Conservation (phyloP, 768 basidiomycete species). For the Pleurotus djamor region DNA sequence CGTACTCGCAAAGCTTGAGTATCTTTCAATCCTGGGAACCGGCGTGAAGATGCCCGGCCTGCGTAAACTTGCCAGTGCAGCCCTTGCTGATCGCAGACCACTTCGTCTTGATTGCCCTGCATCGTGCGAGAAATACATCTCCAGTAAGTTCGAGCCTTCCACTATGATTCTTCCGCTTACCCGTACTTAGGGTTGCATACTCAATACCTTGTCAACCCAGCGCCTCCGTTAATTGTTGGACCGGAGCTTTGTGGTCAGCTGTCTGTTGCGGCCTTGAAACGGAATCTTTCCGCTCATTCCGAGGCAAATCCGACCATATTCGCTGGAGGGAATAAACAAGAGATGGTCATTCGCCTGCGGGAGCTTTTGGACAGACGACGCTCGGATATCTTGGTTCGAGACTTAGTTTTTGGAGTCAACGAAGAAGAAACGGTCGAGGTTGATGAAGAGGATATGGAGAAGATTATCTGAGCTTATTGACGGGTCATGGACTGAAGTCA, state of each 20-base stretch:
- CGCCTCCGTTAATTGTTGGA: slow-evolving; percentile 47
- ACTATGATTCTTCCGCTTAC: background rate
- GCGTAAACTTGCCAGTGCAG: slow-evolving; percentile 40
- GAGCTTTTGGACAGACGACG: slow-evolving; percentile 43
- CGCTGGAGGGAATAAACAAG: slow-evolving; percentile 40
- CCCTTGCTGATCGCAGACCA: slow-evolving; percentile 31
- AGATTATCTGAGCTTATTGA: background rate
- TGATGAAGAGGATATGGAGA: background rate
- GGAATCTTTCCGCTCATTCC: slow-evolving; percentile 59
- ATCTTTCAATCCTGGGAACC: slow-evolving; percentile 54
- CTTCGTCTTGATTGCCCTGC: slow-evolving; percentile 55
- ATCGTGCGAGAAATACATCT: slow-evolving; percentile 50
- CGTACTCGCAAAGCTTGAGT: slow-evolving; percentile 42
- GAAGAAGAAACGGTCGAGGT: background rate
- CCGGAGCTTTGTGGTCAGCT: slow-evolving; percentile 38
- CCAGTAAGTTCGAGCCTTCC: slow-evolving; percentile 32
- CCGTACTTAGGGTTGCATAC: slow-evolving; percentile 36
- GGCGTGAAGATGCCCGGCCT: slow-evolving; percentile 56
- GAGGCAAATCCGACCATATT: slow-evolving; percentile 41
- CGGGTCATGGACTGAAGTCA: too few species aligned
- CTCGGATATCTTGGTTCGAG: slow-evolving; percentile 49
- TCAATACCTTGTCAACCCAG: slow-evolving; percentile 44
- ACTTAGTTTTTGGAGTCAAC: slow-evolving; percentile 26
- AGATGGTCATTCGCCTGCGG: slow-evolving; percentile 47
- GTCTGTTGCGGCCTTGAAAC: slow-evolving; percentile 44